These are phyloP conservation scores for Diaporthe amygdali DNA, from an alignment of 2,329 filamentous ascomycete genomes.

Conservation along the genomic window DNA sequence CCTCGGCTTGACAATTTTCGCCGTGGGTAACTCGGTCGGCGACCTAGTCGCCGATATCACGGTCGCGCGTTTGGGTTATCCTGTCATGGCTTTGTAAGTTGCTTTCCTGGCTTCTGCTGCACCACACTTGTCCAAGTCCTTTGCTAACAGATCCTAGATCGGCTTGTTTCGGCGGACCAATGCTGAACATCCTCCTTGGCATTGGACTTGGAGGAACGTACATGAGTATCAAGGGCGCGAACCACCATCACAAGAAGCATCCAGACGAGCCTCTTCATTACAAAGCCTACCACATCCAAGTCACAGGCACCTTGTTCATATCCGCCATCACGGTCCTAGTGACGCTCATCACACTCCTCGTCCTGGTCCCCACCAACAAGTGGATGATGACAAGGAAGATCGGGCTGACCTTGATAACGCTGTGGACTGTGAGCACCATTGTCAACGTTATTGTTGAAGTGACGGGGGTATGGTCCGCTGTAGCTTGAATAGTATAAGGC, in stretches of 20 bases:
- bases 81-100: slow-evolving; percentile 85
- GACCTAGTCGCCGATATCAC: slow-evolving; percentile 96
- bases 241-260: slow-evolving; percentile 69
- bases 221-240: slow-evolving; percentile 78
- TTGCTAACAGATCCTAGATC: slow-evolving; percentile 53
- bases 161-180: slow-evolving; percentile 96
- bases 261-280: slow-evolving; percentile 69
- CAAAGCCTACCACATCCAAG: slow-evolving; percentile 80
- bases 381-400: slow-evolving; percentile 87
- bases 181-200: slow-evolving; percentile 95
- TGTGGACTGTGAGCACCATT: slow-evolving; percentile 83
- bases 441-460: slow-evolving; percentile 84
- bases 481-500: slow-evolving; percentile 22
- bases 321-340: slow-evolving; percentile 83
- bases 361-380: slow-evolving; percentile 82
- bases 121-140: not conserved
- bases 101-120: not conserved
- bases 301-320: slow-evolving; percentile 84
- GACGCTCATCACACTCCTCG: slow-evolving; percentile 78
- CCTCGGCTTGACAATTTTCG: slow-evolving; percentile 92
- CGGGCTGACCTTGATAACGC: slow-evolving; percentile 76
- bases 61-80: slow-evolving; percentile 89
- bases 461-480: slow-evolving; percentile 55
- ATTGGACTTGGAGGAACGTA: slow-evolving; percentile 91
- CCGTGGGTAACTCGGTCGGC: slow-evolving; percentile 92